These are phyloP conservation scores for Fragosphaeria purpurea DNA, from an alignment of 2,329 filamentous ascomycete species.

Conservation along the genomic window DNA sequence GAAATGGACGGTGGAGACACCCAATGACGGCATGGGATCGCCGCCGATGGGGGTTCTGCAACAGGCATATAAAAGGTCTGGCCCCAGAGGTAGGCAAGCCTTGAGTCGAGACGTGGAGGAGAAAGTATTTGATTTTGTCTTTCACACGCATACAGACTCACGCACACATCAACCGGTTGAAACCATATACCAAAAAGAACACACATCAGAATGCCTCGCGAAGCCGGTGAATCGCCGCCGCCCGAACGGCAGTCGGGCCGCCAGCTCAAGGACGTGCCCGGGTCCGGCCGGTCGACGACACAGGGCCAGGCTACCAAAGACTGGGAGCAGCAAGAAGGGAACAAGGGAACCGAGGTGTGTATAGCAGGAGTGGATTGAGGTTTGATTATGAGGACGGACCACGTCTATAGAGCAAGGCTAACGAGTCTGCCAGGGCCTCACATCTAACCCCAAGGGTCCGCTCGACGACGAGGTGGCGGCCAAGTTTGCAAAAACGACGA, in stretches of 20 bases:
- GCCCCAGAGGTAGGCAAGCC: too few relatives aligned
- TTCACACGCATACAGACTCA: too few relatives aligned
- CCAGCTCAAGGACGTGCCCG: constrained; percentile 51
- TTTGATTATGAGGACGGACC: constrained; percentile 13
- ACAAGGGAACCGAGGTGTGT: constrained; percentile 8
- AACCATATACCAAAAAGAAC: neutral
- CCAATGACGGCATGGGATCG: constrained; percentile 2
- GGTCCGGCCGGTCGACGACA: constrained; percentile 42
- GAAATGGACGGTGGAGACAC: constrained; percentile 15
- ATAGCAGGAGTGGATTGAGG: neutral
- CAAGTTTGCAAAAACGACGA: constrained; percentile 46
- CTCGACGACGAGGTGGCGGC: constrained; percentile 51
- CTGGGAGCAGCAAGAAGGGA: neutral
- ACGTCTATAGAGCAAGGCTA: neutral
- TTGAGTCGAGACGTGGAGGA: too few relatives aligned
- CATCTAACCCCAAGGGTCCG: constrained; percentile 56
- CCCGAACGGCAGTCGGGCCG: constrained; percentile 56
- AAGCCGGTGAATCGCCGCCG: constrained; percentile 68
- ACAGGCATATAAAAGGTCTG: too few relatives aligned
- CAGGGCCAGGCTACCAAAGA: constrained; percentile 42
- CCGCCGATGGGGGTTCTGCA: too few relatives aligned
- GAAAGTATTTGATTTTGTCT: too few relatives aligned
- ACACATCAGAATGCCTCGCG: constrained; percentile 48
- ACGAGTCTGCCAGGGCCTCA: constrained; percentile 22
- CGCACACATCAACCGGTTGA: too few relatives aligned